Base-by-base conservation (phyloP, 805 yeast species). In the Spathaspora sp. region DNA sequence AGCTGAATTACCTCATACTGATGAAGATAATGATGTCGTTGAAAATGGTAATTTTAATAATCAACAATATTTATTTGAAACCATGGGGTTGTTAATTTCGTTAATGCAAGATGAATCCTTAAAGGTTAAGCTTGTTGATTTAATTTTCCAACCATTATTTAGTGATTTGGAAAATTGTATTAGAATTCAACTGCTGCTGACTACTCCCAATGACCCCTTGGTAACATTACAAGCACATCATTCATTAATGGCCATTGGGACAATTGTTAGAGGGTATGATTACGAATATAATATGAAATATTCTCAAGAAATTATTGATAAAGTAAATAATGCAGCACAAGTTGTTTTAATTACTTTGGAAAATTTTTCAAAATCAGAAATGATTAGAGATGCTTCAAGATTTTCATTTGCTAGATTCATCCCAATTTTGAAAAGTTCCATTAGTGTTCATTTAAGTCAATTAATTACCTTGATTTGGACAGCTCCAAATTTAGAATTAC, bases 341-440 rank as follows among this genome's bases (percentile, higher is more conserved):
- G 96, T 88, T 43, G 88, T 89, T 11, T 66, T 89, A 26, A 91
- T 91, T 18, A 88, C 96, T 1, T 76, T 94, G 56, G 96, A 93
- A 55, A 83, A 79, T 52, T 82, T 91, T 56, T 77, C 83, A 50
- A 78, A 80, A 42, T 77, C 76, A 55, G 90, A 86, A 63, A 75
- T 76, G 31, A 82, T 93, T 45, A 80, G 98, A 63, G 97, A 90
- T 58, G 86, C 97, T 4, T 77, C 93, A 4, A 80, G 97, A 60
- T 90, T 88, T 65, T 82, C 97, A 29, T 85, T 92, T 69, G 89
- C 97, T 10, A 80, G 98, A 55, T 78, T 94, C 58, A 86, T 91
- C 50, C 89, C 96, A 19, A 73, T 93, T 42, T 72, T 94, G 60
- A 72, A 71, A 51, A 82, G 74, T 62, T 62, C 60, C 19, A 69